A percentile compares a stretch with the other conserved stretches of the same genome.
phyloP scores from a whole-genome alignment of 2,329 filamentous ascomycete genomes.

The Colletotrichum costaricense region DNA sequence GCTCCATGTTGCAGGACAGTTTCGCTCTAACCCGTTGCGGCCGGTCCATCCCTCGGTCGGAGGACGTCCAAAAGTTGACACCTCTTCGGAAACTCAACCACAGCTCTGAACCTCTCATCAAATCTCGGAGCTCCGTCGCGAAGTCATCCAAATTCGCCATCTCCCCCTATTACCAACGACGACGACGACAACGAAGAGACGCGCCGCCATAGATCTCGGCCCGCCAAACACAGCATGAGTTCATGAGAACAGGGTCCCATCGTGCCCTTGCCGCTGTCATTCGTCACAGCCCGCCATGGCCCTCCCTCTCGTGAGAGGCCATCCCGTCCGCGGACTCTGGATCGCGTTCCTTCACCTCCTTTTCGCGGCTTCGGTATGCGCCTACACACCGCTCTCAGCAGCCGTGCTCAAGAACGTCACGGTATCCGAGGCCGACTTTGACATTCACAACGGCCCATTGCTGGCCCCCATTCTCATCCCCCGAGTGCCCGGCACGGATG shows the following conservation, averaged over 20 bases:
- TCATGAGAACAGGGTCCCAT: constrained; percentile 19
- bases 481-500: constrained; percentile 79
- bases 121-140: constrained; percentile 11
- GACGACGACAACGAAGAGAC: not conserved
- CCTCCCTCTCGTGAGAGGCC: constrained; percentile 30
- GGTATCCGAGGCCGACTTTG: constrained; percentile 72
- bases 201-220: not conserved
- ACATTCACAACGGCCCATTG: constrained; percentile 73
- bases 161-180: too few species aligned
- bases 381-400: constrained; percentile 68
- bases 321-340: constrained; percentile 20
- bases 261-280: constrained; percentile 8
- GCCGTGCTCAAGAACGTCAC: constrained; percentile 72
- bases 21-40: constrained; percentile 32
- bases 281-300: constrained; percentile 29
- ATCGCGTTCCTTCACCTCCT: constrained; percentile 37
- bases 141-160: not conserved
- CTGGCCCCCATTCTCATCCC: constrained; percentile 82
- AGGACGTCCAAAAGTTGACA: constrained; percentile 33
- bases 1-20: constrained; percentile 29
- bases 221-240: constrained; percentile 23
- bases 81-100: constrained; percentile 28
- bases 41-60: constrained; percentile 13
- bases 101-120: constrained; percentile 2
- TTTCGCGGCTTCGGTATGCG: constrained; percentile 40